Evolutionary conservation across 1,284 basidiomycete species (phyloP), one percentile per base, ranked within the genome.

Genomic region (Sporisorium iseilematis-ciliati): DNA sequence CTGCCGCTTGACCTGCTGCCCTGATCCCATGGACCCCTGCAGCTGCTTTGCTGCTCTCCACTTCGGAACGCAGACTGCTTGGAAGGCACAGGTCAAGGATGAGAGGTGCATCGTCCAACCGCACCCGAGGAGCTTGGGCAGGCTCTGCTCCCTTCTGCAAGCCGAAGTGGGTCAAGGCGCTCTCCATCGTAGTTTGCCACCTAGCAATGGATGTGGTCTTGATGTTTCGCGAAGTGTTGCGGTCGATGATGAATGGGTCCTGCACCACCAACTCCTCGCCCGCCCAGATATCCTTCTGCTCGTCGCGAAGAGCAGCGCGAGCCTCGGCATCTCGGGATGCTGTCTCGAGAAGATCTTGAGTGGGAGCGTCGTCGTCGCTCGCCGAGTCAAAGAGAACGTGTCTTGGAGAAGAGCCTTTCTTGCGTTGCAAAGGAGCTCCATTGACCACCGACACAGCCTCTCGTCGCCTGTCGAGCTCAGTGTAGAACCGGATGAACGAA

Each of bases 171-270:
- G 35, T n/a, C 3, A 49, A 23, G 8, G 69, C 74, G 20, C 58
- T 29, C 14, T 60, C 20, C 55, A 76, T 58, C 55, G 71, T 69
- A 38, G 14, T 45, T 23, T 66, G 61, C 58, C 65, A 67, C 12
- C 51, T 53, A 38, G 62, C 51, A 11, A 70, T 52, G 10, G 72
- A 52, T 8, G 26, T 55, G 10, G 43, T 20, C 42, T 66, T 61
- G 46, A 85, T 75, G 66, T 85, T 85, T 26, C 77, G 65, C 20
- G 82, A 71, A 12, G 81, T 84, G 63, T 86, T 86, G 41, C 85
- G 79, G 46, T 83, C 81, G 25, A 81, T 60, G 57, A 84, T 82
- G 71, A 86, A 86, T 8, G 85, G 85, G 57, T 86, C 85, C 56
- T 86, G 85, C 2, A 85, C 80, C 33, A 86, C 78, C 46, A 86